A percentile compares a stretch with the other conserved stretches of the same genome.
phyloP scores from a whole-genome alignment of 2,329 filamentous ascomycete species.

The Epichloe uncinata region DNA sequence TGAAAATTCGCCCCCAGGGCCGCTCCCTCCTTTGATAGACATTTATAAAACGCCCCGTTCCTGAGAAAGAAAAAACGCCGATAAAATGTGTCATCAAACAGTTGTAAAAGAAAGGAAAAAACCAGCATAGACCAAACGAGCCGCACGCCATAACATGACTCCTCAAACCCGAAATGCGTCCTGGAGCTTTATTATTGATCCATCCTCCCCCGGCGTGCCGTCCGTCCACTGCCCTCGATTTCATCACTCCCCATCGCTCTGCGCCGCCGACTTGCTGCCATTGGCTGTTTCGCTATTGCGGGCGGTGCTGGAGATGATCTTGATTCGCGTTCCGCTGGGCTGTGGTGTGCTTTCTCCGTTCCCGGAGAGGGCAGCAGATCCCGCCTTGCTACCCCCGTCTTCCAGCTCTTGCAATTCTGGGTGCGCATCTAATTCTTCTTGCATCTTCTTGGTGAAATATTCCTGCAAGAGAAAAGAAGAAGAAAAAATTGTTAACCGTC shows the following conservation, averaged over 20 bases:
- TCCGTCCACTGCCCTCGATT: not conserved
- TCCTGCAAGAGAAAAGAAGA: constrained; percentile 26
- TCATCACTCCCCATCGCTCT: constrained; percentile 41
- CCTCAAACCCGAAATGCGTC: not conserved
- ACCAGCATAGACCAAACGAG: too few relatives aligned
- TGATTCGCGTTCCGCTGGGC: constrained; percentile 52
- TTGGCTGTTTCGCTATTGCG: constrained; percentile 20
- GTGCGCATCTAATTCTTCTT: constrained; percentile 39
- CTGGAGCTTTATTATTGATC: not conserved
- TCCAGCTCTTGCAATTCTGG: constrained; percentile 44
- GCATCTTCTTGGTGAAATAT: constrained; percentile 40
- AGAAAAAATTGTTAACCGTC: not conserved
- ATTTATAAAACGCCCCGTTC: constrained; percentile 8
- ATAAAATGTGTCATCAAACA: constrained; percentile 12
- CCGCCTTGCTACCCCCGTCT: constrained; percentile 24
- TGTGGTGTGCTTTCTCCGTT: constrained; percentile 52
- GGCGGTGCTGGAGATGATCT: constrained; percentile 40
- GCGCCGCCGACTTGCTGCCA: constrained; percentile 25
- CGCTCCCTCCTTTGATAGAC: constrained; percentile 11
- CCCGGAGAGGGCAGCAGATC: constrained; percentile 29
- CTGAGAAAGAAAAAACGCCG: constrained; percentile 12
- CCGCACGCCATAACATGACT: too few relatives aligned
- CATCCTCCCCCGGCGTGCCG: not conserved
- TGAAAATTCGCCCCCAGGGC: constrained; percentile 10
- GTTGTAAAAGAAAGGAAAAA: not conserved